Conservation (phyloP, 352 stramenopile genomes). For the Sclerospora graminicola region DNA sequence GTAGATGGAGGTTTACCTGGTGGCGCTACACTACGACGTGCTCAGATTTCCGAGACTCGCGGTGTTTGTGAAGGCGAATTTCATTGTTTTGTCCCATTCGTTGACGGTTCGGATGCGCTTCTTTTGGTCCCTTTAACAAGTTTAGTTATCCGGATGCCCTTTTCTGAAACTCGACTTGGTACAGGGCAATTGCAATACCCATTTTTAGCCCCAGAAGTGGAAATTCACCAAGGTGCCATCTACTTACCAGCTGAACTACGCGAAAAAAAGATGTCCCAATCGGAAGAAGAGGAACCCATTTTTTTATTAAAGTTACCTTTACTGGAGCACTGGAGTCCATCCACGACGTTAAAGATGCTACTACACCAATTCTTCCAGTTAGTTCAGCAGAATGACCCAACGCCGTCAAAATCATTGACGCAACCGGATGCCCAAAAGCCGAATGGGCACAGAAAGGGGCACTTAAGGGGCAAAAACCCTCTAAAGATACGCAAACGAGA, state of each 20-base stretch:
- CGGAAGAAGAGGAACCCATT: constrained; percentile 13
- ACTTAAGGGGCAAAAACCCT: constrained; percentile 10
- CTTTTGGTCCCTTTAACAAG: constrained; percentile 44
- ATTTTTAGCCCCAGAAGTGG: constrained; percentile 42
- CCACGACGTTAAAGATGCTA: constrained; percentile 62
- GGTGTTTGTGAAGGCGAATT: constrained; percentile 49
- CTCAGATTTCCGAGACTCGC: constrained; percentile 32
- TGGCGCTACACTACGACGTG: constrained; percentile 37
- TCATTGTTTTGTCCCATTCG: constrained; percentile 69
- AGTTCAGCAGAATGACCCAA: constrained; percentile 45
- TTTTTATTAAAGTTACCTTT: constrained; percentile 38
- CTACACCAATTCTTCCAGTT: constrained; percentile 52
- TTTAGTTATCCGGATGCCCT: constrained; percentile 51
- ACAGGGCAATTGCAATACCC: constrained; percentile 42
- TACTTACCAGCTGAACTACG: constrained; percentile 47
- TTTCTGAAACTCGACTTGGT: constrained; percentile 17
- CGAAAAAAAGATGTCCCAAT: constrained; percentile 5
- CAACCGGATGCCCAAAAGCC: constrained; percentile 1
- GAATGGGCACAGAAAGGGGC: background rate
- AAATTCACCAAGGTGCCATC: constrained; percentile 33
- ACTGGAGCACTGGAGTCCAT: constrained; percentile 65
- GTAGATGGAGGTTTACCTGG: constrained; percentile 13
- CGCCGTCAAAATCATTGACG: constrained; percentile 14
- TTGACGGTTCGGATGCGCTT: constrained; percentile 57
- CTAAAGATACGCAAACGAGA: constrained; percentile 67